These are phyloP conservation scores for Cladorrhinum sp. DNA, from an alignment of 2,329 filamentous ascomycete species.

Conservation along the genomic window DNA sequence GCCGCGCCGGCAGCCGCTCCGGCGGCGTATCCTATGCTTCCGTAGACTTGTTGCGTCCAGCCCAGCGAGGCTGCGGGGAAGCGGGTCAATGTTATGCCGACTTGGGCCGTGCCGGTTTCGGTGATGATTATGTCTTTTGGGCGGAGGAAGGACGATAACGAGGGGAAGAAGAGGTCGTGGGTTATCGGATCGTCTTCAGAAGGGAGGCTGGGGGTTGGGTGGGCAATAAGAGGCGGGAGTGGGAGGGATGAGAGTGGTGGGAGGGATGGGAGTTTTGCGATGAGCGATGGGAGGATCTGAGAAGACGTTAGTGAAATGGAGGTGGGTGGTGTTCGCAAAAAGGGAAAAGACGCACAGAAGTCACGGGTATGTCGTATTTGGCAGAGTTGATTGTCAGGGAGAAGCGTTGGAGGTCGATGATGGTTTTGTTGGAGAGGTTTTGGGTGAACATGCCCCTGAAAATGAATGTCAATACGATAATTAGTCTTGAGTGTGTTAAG, in stretches of 20 bases:
- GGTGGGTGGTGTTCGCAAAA: too few relatives aligned
- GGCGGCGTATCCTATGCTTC: slow-evolving; percentile 26
- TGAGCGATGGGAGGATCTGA: too few relatives aligned
- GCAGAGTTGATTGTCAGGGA: slow-evolving; percentile 21
- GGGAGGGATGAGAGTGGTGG: background rate
- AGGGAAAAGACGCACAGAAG: too few relatives aligned
- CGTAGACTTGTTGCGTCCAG: slow-evolving; percentile 27
- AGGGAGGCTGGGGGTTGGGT: too few relatives aligned
- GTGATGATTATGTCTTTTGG: slow-evolving; percentile 23
- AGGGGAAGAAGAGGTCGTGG: slow-evolving; percentile 17
- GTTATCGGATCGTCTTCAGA: too few relatives aligned
- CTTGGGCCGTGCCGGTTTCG: slow-evolving; percentile 26
- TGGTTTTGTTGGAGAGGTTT: slow-evolving; percentile 8
- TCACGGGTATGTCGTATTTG: slow-evolving; percentile 16
- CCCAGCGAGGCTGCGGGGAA: slow-evolving; percentile 15
- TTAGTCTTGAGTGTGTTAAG: too few relatives aligned
- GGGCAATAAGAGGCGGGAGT: too few relatives aligned
- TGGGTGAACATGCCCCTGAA: background rate
- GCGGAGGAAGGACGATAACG: slow-evolving; percentile 16
- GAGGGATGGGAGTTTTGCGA: too few relatives aligned
- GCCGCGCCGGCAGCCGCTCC: slow-evolving; percentile 22
- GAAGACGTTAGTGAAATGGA: too few relatives aligned
- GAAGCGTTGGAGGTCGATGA: slow-evolving; percentile 33
- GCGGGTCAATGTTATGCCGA: slow-evolving; percentile 13
- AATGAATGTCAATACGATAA: too few relatives aligned